Conservation (phyloP, 192 early-diverging fungal genomes). For the Borealophlyctis nickersoniae region DNA sequence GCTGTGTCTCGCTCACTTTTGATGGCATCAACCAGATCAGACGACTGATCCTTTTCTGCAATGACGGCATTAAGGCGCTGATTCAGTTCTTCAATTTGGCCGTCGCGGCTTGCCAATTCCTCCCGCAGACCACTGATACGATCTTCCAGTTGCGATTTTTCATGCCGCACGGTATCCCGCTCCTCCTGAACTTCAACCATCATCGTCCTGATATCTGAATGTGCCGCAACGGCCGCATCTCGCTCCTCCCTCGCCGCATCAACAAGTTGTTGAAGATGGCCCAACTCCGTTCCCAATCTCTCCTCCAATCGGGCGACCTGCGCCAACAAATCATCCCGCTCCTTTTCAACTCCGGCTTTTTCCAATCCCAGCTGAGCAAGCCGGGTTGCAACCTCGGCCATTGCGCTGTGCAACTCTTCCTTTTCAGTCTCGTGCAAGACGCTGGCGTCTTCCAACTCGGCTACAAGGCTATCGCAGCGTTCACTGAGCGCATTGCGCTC, state of each 20-base stretch:
- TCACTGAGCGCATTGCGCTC: neutral
- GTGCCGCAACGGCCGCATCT: neutral
- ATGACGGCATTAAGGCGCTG: neutral
- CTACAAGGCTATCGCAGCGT: neutral
- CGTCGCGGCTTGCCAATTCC: neutral
- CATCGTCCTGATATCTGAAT: neutral
- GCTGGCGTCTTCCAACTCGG: neutral
- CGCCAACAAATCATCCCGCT: neutral
- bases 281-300: neutral
- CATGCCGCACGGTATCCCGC: neutral
- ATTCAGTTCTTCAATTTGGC: neutral
- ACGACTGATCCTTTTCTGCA: neutral
- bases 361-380: neutral
- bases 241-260: neutral
- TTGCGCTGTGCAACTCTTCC: neutral
- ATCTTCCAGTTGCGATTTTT: neutral
- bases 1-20: neutral
- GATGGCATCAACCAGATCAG: neutral
- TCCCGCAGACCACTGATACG: neutral
- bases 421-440: neutral
- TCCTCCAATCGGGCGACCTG: neutral
- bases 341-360: neutral
- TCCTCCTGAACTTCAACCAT: neutral
- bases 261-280: neutral
- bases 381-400: neutral